These are phyloP conservation scores for Puccinia brachypodii DNA, from an alignment of 1,284 basidiomycete species.

Conservation along the genomic window DNA sequence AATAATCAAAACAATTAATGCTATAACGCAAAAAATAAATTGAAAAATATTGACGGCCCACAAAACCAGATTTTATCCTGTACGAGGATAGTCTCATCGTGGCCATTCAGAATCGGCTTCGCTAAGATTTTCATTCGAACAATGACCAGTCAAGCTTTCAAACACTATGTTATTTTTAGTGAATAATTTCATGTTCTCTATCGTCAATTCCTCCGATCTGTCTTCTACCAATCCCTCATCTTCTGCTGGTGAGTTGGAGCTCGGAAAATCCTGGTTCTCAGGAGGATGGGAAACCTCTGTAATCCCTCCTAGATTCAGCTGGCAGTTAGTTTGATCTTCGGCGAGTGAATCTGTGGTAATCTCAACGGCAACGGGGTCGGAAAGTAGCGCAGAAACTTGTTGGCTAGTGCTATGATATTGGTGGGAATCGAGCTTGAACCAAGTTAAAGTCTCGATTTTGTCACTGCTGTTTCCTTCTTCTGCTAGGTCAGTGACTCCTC, in stretches of 20 bases:
- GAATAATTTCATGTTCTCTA: not conserved
- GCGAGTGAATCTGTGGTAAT: not conserved
- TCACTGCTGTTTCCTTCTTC: not conserved
- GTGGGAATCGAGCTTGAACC: not conserved
- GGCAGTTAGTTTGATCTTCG: not conserved
- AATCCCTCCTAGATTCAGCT: not conserved
- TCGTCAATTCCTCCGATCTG: not conserved
- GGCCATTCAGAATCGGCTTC: constrained; percentile 33
- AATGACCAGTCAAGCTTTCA: constrained; percentile 4
- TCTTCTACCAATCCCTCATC: not conserved
- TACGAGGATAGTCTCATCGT: not conserved
- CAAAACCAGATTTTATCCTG: not conserved
- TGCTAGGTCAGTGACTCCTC: not conserved
- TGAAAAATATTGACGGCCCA: not conserved
- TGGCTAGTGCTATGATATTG: not conserved
- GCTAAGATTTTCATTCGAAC: not conserved
- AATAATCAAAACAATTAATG: not conserved
- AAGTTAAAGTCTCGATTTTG: not conserved
- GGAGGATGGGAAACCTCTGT: not conserved
- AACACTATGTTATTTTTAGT: not conserved
- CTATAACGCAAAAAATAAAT: not conserved
- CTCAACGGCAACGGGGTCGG: not conserved
- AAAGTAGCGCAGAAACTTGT: not conserved
- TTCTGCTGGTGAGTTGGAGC: not conserved
- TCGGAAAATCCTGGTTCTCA: not conserved